Base-by-base conservation (phyloP, 768 basidiomycete genomes). In the Sarcomyxa edulis region DNA sequence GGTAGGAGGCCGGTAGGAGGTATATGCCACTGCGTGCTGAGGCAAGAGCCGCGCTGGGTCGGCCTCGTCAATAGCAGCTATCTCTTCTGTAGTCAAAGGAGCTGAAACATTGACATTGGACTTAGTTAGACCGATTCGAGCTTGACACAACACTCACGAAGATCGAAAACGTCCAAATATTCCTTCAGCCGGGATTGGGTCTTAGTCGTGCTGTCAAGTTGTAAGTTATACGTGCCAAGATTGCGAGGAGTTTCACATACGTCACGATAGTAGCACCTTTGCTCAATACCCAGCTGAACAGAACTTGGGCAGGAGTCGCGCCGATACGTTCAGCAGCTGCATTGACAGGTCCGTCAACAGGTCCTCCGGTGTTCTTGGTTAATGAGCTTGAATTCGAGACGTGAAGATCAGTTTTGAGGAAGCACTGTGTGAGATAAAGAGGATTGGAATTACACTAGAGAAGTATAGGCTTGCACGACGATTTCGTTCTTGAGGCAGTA, bases 261-360 rank as follows among this genome's bases (percentile, higher is more conserved):
- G 83, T 86, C 42, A 84, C 78, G 34, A 84, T 72, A 5, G 77
- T 72, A 2, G 66, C 74, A 20, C 77, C 77, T 52, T 88, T 88
- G 21, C 71, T 67, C 48, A 65, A 71, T 2, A 76, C 76, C 85
- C 85, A 88, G 1, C 71, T 59, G 35, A 87, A 71, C 14, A 87
- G 58, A 22, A 84, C 76, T 48, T 88, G 85, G 2, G 71, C 72
- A 0, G 76, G 65, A 3, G 72, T 72, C n/a, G 72, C 72, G 6
- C 71, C 68, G 6, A 78, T 56, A n/a, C 74, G 62, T 24, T 63
- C 56, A 0, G 81, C 81, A 10, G 74, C 72, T n/a, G 64, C 65
- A 11, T 64, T 48, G 6, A 87, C 56, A 3, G 73, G 66, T 6
- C 54, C 55, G 50, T 85, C 82, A 1, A 88, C 73, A 0, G 83